A percentile compares a stretch with the other conserved stretches of the same genome.
Evolutionary conservation across 768 basidiomycete species (phyloP).

Genomic region (Phylloporus rhodoxanthus): DNA sequence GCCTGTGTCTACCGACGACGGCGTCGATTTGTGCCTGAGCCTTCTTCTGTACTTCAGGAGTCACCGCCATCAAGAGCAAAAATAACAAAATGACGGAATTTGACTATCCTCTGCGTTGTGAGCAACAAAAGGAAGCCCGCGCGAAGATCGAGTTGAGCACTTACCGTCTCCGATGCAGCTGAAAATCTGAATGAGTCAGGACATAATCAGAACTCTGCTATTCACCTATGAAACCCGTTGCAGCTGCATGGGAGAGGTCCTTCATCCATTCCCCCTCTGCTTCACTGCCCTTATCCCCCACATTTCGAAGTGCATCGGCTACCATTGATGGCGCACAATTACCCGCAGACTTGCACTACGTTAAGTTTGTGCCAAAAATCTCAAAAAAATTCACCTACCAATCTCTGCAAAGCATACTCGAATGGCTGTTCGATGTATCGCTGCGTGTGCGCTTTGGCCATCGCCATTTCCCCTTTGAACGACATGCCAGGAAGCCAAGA

Average conservation of each 20-base stretch:
- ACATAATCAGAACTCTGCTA: neutral
- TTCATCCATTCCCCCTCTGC: slow-evolving; percentile 3
- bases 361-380: slow-evolving; percentile 1
- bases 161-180: slow-evolving; percentile 21
- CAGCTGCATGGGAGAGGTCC: slow-evolving; percentile 19
- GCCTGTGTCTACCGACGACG: slow-evolving; percentile 8
- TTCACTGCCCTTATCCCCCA: slow-evolving; percentile 5
- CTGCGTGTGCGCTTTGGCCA: slow-evolving; percentile 10
- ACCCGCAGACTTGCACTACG: slow-evolving; percentile 2
- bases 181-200: slow-evolving; percentile 1
- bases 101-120: slow-evolving; percentile 10
- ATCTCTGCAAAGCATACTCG: slow-evolving; percentile 10
- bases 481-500: slow-evolving; percentile 23
- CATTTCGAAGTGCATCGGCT: slow-evolving; percentile 12
- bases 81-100: slow-evolving; percentile 21
- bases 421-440: slow-evolving; percentile 16
- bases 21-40: slow-evolving; percentile 22
- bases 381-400: slow-evolving; percentile 8
- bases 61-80: slow-evolving; percentile 16
- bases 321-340: slow-evolving; percentile 14
- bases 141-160: neutral
- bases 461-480: slow-evolving; percentile 19
- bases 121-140: neutral
- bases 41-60: slow-evolving; percentile 13
- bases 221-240: slow-evolving; percentile 18